A percentile compares a stretch with the other conserved stretches of the same genome.
Conservation (phyloP, 352 stramenopile genomes). For the Globisporangium cylindrosporum region DNA sequence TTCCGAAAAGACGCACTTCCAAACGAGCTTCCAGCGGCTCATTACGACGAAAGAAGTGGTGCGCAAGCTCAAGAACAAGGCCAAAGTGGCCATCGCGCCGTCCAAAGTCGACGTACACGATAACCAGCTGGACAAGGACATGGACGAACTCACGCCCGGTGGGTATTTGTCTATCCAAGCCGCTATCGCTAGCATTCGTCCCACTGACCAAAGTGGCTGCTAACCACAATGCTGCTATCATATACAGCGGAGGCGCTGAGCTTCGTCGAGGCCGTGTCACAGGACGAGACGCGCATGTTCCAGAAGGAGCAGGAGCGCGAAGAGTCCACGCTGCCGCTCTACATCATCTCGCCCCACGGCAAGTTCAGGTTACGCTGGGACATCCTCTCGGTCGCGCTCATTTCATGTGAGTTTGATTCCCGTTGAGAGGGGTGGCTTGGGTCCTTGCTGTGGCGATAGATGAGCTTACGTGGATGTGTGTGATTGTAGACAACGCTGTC, state of each 20-base stretch:
- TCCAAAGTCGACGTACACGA: constrained; percentile 33
- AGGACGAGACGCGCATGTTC: constrained; percentile 86
- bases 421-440: background rate
- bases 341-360: constrained; percentile 69
- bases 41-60: constrained; percentile 60
- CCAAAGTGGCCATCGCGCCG: constrained; percentile 38
- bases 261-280: constrained; percentile 73
- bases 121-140: constrained; percentile 46
- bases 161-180: background rate
- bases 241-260: constrained; percentile 60
- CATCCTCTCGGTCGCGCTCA: constrained; percentile 61
- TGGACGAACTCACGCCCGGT: constrained; percentile 83
- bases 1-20: constrained; percentile 28
- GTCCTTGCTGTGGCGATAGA: background rate
- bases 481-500: constrained; percentile 65
- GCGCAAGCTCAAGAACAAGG: constrained; percentile 54
- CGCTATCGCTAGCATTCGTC: background rate
- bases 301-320: constrained; percentile 83
- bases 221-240: no score
- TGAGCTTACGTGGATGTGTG: background rate
- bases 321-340: constrained; percentile 75
- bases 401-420: constrained; percentile 46
- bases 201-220: background rate
- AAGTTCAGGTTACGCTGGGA: constrained; percentile 81
- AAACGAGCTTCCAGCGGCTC: constrained; percentile 53